Conservation (phyloP, 495 filamentous ascomycete species). For the Cercophora scortea region DNA sequence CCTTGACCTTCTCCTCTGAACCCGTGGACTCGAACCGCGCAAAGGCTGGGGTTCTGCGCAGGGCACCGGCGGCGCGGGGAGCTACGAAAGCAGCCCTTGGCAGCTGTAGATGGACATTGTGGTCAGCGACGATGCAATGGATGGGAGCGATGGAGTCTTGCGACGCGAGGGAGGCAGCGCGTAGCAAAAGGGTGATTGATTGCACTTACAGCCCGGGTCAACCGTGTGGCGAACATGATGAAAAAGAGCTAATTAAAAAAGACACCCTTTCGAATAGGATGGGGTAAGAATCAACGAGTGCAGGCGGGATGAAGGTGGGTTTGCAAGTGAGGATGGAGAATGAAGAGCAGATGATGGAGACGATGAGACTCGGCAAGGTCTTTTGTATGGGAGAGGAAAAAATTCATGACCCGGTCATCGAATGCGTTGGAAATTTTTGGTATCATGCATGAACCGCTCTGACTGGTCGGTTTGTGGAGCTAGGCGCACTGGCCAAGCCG, state of each 20-base stretch:
- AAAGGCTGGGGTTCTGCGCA: slow-evolving; percentile 43
- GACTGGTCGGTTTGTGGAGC: slow-evolving; percentile 8
- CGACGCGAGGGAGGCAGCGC: not conserved
- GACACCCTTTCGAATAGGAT: slow-evolving; percentile 16
- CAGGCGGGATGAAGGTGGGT: slow-evolving; percentile 21
- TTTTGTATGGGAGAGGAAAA: slow-evolving; percentile 21
- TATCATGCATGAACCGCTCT: not conserved
- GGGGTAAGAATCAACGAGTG: slow-evolving; percentile 19
- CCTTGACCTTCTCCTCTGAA: slow-evolving; percentile 73
- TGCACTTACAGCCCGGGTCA: slow-evolving; percentile 59
- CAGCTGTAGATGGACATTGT: slow-evolving; percentile 39
- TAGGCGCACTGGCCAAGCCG: slow-evolving; percentile 11
- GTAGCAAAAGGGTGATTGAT: slow-evolving; percentile 9
- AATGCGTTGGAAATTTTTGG: slow-evolving; percentile 24
- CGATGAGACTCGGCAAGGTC: slow-evolving; percentile 10
- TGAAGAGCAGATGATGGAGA: slow-evolving; percentile 9
- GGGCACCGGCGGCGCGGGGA: slow-evolving; percentile 56
- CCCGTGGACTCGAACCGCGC: slow-evolving; percentile 67
- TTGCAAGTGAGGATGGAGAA: slow-evolving; percentile 16
- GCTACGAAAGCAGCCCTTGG: slow-evolving; percentile 21
- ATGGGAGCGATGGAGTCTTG: slow-evolving; percentile 3
- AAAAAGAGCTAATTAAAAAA: slow-evolving; percentile 30
- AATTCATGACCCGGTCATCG: slow-evolving; percentile 35
- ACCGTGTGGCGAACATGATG: slow-evolving; percentile 58
- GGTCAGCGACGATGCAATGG: slow-evolving; percentile 8